Evolutionary conservation across 495 filamentous ascomycete species (phyloP).

Genomic region (Letharia lupina): DNA sequence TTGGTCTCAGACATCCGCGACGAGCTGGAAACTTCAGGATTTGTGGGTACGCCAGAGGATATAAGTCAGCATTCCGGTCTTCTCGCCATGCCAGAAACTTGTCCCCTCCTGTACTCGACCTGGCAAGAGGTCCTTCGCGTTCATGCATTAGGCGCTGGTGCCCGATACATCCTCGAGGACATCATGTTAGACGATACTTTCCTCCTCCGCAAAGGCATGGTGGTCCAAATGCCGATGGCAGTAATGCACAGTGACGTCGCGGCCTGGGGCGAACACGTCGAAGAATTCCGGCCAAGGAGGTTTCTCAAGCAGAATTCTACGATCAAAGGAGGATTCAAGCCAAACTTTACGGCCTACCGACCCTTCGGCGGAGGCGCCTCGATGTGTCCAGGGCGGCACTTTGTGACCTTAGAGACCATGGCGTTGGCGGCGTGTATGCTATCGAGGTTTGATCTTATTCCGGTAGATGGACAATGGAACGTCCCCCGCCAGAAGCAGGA

Average conservation of each 20-base stretch:
- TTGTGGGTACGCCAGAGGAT: not conserved
- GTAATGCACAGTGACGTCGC: conserved; percentile 21
- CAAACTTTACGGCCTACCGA: conserved; percentile 28
- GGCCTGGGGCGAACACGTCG: conserved; percentile 19
- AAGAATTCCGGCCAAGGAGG: conserved; percentile 17
- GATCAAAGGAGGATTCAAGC: conserved; percentile 14
- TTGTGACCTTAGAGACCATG: conserved; percentile 23
- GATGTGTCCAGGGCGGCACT: conserved; percentile 26
- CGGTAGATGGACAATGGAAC: conserved; percentile 18
- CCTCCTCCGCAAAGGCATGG: conserved; percentile 26
- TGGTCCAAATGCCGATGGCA: conserved; percentile 26
- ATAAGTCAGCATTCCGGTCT: conserved; percentile 4
- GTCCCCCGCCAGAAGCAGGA: conserved; percentile 24
- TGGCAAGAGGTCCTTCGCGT: conserved; percentile 23
- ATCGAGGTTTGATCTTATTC: conserved; percentile 16
- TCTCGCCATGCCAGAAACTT: conserved; percentile 22
- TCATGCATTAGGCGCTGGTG: conserved; percentile 21
- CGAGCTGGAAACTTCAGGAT: conserved; percentile 27
- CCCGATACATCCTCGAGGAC: conserved; percentile 27
- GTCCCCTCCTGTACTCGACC: conserved; percentile 19
- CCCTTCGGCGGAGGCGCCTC: conserved; percentile 25
- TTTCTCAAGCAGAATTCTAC: conserved; percentile 15
- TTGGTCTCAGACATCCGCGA: conserved; percentile 35
- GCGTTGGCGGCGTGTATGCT: conserved; percentile 19
- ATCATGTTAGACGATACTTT: conserved; percentile 22